phyloP scores from a whole-genome alignment of 1,139 yeast genomes.

The Keqinozyma sinolaborantium region DNA sequence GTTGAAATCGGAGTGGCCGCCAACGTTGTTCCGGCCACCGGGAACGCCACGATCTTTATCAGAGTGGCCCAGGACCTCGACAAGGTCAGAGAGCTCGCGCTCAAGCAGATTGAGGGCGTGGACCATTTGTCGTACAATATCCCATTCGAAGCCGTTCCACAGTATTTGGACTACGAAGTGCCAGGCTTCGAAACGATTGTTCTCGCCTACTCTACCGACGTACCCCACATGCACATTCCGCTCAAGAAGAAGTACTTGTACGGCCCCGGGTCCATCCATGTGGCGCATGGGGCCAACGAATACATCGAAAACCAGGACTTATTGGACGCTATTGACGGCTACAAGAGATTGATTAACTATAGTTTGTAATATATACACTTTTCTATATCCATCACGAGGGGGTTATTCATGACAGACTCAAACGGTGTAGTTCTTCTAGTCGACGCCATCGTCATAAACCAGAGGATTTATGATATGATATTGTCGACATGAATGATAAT shows the following conservation, averaged over 20 bases:
- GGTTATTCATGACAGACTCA: slow-evolving; percentile 44
- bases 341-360: slow-evolving; percentile 42
- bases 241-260: slow-evolving; percentile 48
- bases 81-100: slow-evolving; percentile 31
- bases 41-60: slow-evolving; percentile 46
- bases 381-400: slow-evolving; percentile 52
- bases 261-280: slow-evolving; percentile 67
- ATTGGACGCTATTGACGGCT: slow-evolving; percentile 52
- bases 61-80: slow-evolving; percentile 52
- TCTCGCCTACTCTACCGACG: slow-evolving; percentile 63
- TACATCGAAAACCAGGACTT: slow-evolving; percentile 50
- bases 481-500: neutral
- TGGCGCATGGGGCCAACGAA: slow-evolving; percentile 66
- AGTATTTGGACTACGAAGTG: slow-evolving; percentile 52
- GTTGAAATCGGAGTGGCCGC: slow-evolving; percentile 59
- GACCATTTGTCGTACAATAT: slow-evolving; percentile 24
- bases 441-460: neutral
- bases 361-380: slow-evolving; percentile 41
- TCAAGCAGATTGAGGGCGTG: slow-evolving; percentile 26
- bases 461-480: neutral
- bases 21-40: slow-evolving; percentile 63
- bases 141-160: slow-evolving; percentile 28
- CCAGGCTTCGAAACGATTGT: slow-evolving; percentile 60
- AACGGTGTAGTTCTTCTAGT: slow-evolving; percentile 38
- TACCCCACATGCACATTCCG: slow-evolving; percentile 48